phyloP scores from a whole-genome alignment of 2,329 filamentous ascomycete genomes.

The Penicillium sp. region DNA sequence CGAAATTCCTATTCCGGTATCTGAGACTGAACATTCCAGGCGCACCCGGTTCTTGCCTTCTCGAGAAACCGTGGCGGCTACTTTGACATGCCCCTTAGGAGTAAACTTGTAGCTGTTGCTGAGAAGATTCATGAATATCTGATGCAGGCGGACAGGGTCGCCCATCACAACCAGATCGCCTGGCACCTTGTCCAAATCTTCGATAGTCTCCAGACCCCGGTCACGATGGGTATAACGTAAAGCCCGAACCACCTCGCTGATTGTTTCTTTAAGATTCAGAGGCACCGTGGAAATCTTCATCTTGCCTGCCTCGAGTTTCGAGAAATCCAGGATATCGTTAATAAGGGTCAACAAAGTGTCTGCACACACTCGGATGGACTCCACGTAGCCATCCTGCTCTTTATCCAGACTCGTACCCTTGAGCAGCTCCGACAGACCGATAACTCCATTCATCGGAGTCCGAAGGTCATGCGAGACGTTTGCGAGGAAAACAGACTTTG shows the following conservation, averaged over 20 bases:
- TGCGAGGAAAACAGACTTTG: constrained; percentile 93
- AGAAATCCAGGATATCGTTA: constrained; percentile 88
- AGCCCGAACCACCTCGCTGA: constrained; percentile 61
- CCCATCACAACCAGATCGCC: constrained; percentile 68
- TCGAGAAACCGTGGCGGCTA: constrained; percentile 67
- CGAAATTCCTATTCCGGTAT: constrained; percentile 89
- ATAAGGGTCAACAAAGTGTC: constrained; percentile 80
- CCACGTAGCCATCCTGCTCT: constrained; percentile 60
- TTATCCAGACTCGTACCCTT: constrained; percentile 54
- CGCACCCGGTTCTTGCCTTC: constrained; percentile 68
- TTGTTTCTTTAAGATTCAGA: constrained; percentile 68
- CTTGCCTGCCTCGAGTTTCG: constrained; percentile 78
- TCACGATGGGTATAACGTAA: constrained; percentile 62
- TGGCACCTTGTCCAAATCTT: constrained; percentile 60
- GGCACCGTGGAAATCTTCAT: constrained; percentile 85
- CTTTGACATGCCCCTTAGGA: constrained; percentile 77
- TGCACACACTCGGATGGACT: constrained; percentile 62
- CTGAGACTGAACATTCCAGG: constrained; percentile 78
- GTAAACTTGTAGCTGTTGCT: constrained; percentile 95
- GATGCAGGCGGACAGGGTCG: constrained; percentile 76
- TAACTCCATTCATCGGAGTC: constrained; percentile 89
- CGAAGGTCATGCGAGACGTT: constrained; percentile 86
- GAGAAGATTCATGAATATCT: constrained; percentile 76
- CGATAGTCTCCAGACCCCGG: constrained; percentile 56
- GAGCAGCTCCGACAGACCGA: constrained; percentile 67